A percentile compares a stretch with the other conserved stretches of the same genome.
Conservation (phyloP, 176 grass and related monocot species). For the Carex scoparia region DNA sequence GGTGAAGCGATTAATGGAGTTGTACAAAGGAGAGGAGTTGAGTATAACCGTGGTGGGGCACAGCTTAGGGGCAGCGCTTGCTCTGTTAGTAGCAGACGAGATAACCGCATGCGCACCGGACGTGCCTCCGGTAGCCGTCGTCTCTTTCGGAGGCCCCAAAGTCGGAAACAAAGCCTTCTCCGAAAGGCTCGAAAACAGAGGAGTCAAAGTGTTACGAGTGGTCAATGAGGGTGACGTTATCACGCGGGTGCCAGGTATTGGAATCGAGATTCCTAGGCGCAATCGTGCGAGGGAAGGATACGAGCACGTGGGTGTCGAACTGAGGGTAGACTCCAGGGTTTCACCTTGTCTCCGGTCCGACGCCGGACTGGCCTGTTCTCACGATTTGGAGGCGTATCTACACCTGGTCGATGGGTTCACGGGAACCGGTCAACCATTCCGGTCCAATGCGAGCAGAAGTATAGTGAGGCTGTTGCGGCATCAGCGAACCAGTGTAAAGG, state of each 20-base stretch:
- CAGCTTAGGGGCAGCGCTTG: conserved; percentile 79
- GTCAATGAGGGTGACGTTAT: conserved; percentile 83
- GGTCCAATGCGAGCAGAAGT: conserved; percentile 60
- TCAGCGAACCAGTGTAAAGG: conserved; percentile 71
- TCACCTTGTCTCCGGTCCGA: conserved; percentile 76
- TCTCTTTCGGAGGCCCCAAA: conserved; percentile 83
- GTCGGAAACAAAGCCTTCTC: conserved; percentile 74
- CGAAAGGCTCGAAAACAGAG: conserved; percentile 31
- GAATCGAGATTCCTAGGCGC: conserved; percentile 28
- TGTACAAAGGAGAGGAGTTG: conserved; percentile 83
- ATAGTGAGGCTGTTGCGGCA: conserved; percentile 55
- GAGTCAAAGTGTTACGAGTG: conserved; percentile 69
- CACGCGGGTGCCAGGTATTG: conserved; percentile 58
- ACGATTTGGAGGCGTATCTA: conserved; percentile 88
- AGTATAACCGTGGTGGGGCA: conserved; percentile 92
- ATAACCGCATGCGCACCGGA: conserved; percentile 38
- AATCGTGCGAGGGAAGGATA: conserved; percentile 43
- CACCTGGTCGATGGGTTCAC: conserved; percentile 92
- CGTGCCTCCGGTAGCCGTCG: conserved; percentile 66
- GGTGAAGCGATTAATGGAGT: conserved; percentile 59
- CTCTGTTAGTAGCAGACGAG: conserved; percentile 79
- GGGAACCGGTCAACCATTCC: conserved; percentile 56
- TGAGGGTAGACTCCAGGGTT: conserved; percentile 56
- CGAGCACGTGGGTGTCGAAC: conserved; percentile 61
- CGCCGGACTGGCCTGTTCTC: conserved; percentile 55